Base-by-base conservation (phyloP, 2,329 filamentous ascomycete genomes). In the Rugonectria rugulosa region DNA sequence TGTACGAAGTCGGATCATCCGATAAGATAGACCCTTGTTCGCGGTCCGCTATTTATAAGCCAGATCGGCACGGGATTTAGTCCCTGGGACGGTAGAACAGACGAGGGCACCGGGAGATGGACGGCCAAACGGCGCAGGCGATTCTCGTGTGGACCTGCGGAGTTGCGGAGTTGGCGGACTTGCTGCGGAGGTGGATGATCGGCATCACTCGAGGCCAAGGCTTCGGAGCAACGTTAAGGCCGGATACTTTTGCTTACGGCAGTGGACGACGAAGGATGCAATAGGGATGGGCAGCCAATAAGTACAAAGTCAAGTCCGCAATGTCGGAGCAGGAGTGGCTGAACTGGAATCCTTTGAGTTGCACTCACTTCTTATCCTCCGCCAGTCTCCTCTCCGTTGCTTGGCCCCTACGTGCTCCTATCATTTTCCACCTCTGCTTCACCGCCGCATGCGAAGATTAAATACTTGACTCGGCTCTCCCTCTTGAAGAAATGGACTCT, bases 141-240 rank as follows among this genome's bases (percentile, higher is more conserved):
- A n/a, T n/a, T n/a, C n/a, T n/a, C n/a, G 14, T 17, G 26, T 37
- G 42, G 53, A 49, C 23, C 57, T 52, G 68, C 67, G 64, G 65
- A 63, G 48, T 62, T 70, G 67, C 68, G 68, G 68, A 70, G 46
- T 69, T 70, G 68, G 29, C 65, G 64, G 66, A 67, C 56, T 67
- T 27, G n/a, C 67, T 67, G 50, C 37, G 29, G 57, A 27, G 19
- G 48, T 36, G 29, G 10, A 15, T 26, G 50, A 50, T 24, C 42
- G 42, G 20, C 10, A 23, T 12, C 12, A 20, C 47, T 51, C 44
- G 34, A 34, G 44, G 24, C 42, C 24, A 48, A 26, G 45, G n/a
- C n/a, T n/a, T 17, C 57, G 57, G 54, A 38, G 55, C 57, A 64
- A 59, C 46, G 42, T 62, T 48, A 37, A 40, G 57, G 44, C 64